Evolutionary conservation across 306 rosid genomes (phyloP).

Genomic region (Cicer cuneatum): DNA sequence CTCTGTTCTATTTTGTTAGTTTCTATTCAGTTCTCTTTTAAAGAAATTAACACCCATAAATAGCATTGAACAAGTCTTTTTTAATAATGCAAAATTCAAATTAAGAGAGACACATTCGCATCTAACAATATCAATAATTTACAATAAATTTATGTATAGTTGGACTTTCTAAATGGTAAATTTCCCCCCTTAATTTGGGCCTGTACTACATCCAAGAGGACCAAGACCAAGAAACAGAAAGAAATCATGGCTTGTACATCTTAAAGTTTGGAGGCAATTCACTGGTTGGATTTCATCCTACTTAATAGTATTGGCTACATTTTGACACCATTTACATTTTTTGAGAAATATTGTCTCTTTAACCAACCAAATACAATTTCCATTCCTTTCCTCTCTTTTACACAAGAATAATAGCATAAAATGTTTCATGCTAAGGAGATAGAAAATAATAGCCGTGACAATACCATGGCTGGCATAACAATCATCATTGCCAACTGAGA

Average conservation of each 20-base stretch:
- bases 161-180: neutral
- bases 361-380: slow-evolving; percentile 38
- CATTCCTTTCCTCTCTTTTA: slow-evolving; percentile 17
- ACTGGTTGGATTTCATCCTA: neutral
- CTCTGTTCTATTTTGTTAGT: too few species aligned
- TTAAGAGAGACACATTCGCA: too few species aligned
- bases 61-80: too few species aligned
- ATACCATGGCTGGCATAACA: slow-evolving; percentile 20
- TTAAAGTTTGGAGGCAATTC: neutral
- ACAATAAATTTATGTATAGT: neutral
- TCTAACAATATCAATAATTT: too few species aligned
- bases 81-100: too few species aligned
- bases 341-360: neutral
- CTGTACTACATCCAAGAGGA: neutral
- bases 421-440: slow-evolving; percentile 27
- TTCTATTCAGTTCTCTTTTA: too few species aligned
- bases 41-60: too few species aligned
- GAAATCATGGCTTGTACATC: too few species aligned
- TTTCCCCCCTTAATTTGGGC: neutral
- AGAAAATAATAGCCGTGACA: neutral
- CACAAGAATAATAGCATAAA: slow-evolving; percentile 35
- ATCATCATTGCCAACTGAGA: slow-evolving; percentile 15
- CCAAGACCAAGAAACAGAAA: neutral
- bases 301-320: slow-evolving; percentile 1
- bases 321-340: slow-evolving; percentile 35